Base-by-base conservation (phyloP, 176 grass and related monocot genomes). In the Triticum monococcum region DNA sequence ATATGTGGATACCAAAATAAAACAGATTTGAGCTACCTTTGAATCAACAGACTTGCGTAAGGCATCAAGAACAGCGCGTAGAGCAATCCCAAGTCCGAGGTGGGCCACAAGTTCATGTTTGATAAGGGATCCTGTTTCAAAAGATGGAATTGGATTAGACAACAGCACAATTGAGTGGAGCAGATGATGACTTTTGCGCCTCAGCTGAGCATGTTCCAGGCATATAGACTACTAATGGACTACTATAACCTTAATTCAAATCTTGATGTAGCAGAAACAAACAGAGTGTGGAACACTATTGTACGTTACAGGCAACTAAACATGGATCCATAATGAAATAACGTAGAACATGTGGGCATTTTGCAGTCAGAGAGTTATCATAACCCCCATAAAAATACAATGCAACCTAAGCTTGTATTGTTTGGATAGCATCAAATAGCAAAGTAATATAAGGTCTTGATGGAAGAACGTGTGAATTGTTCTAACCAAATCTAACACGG, bases 11-110 rank as follows among this genome's bases (percentile, higher is more conserved):
- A 23, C 16, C 36, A 75, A 31, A 24, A 36, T 80, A 61, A 65
- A 38, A 72, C 28, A 70, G 43, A 80, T 25, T 10, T 68, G 72
- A 89, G 81, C 78, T 37, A 72, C 94, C 86, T 97, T 97, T 72
- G 94, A 97, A 88, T 97, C 94, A 84, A 97, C 83, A 85, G 92
- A 89, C 92, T 97, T 97, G 69, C 86, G 91, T 88, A 97, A 82
- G 70, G 87, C 89, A 89, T 97, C 94, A 89, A 97, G 91, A 88
- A 97, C 94, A 28, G 87, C 89, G 61, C 94, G 94, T 67, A 94
- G 66, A 92, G 94, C 94, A 83, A 92, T 90, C 43, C 92, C 94
- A 74, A 97, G 94, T 2, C 68, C 41, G 1, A 97, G 85, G 65
- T 92, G 92, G 64, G 85, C 83, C 75, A 97, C 94, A 74, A 97